Base-by-base conservation (phyloP, 2,329 filamentous ascomycete species). In the Myriosclerotinia duriaeana region DNA sequence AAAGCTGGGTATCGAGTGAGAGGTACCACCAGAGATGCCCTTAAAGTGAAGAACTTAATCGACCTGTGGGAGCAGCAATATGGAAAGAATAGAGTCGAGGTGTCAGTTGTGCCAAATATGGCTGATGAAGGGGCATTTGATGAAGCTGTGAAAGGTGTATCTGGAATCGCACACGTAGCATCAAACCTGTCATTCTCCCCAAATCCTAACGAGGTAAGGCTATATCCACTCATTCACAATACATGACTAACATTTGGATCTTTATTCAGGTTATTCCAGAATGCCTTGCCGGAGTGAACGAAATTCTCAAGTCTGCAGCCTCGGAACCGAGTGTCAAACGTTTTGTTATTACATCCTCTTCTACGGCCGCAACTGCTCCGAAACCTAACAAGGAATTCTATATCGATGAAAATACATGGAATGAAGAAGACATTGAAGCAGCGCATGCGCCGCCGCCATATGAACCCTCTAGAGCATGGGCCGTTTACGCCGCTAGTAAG, bases 1-100 rank as follows among this genome's bases (percentile, higher is more conserved):
- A 63, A 71, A 1, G 72, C 72, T 0, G 81, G 81, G 12, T 82
- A 79, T 69, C 76, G 75, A 8, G 81, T 84, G 17, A 79, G 80
- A 9, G 81, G 81, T 1, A 81, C 79, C 1, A 77, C 78, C 11
- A 79, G 81, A 1, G 70, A 76, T 52, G 40, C 67, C 0, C 69
- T 73, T 3, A 80, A 78, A 66, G 74, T 71, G 30, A 62, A 73
- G 0, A 80, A 78, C 75, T 56, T 79, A 15, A 61, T 60, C 1
- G 50, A 42, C 3, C n/a, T 71, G 0, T 78, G 78, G n/a, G 76
- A 77, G 8, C 70, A 76, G 30, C 70, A 74, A 20, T 76, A 78
- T 65, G 77, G 76, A 0, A 46, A 67, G 1, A 77, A 74, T 20
- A 34, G 22, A 42, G 78, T 81, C 26, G 76, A 79, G 53, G 53